Evolutionary conservation across 1,284 basidiomycete genomes (phyloP), one percentile per base, ranked within the genome.

Genomic region (Cutaneotrichosporon sp.): DNA sequence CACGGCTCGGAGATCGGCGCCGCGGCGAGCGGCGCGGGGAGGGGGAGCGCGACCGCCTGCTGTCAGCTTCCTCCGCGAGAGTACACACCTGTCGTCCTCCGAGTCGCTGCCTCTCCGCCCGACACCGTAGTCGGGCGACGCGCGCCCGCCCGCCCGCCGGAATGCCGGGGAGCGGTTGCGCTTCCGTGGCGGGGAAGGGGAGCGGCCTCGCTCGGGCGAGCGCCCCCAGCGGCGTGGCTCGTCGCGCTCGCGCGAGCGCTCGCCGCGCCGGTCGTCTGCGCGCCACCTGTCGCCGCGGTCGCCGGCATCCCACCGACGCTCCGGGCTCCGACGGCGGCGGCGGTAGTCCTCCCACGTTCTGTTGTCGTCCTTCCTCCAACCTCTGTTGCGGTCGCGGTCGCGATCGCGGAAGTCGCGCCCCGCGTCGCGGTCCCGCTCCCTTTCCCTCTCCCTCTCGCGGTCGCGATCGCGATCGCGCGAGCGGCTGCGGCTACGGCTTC

Each of bases 291-390:
- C 50, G 38, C 7, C 18, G 31, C 53, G 36, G 29, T 64, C 45
- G 10, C 58, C 18, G 33, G 49, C 54, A 13, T 53, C 58, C 29
- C 46, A 43, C 16, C 54, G 33, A 6, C 24, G 50, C n/a, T 27
- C 50, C 16, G 56, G 45, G 33, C 52, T 54, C 4, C 52, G 51
- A 0, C 52, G 25, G 6, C 60, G 33, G 14, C 45, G 51, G 2
- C 56, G 56, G 24, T 62, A 58, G 31, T 62, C 56, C 36, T 55
- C 60, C 60, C 60, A 62, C 11, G 50, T 36, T 9, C 60, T 38
- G 56, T 61, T 56, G 38, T 57, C 47, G n/a, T 61, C 55, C 53
- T 43, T 33, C 49, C 33, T 27, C 50, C 53, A 14, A 45, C 25
- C 25, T 29, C 56, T 34, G 5, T 59, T 58, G 34, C 58, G 57